A percentile compares a stretch with the other conserved stretches of the same genome.
These are phyloP conservation scores for Cicer yamashitae DNA, from an alignment of 306 rosid genomes.

Conservation along the genomic window DNA sequence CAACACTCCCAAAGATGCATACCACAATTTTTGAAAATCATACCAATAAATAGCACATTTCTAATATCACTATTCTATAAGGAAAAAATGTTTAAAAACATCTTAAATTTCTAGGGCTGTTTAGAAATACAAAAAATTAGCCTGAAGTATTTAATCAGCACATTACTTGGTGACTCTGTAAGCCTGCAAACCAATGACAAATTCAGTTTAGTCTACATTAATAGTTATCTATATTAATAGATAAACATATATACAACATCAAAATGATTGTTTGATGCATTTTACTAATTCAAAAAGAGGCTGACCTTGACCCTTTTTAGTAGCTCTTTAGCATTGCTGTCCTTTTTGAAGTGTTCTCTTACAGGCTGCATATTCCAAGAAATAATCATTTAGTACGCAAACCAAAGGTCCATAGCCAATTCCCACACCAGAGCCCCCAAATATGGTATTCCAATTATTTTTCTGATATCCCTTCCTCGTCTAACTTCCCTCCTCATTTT, in stretches of 20 bases:
- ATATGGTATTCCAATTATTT: not conserved
- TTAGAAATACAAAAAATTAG: slow-evolving; percentile 29
- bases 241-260: not conserved
- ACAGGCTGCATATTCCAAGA: slow-evolving; percentile 67
- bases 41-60: not conserved
- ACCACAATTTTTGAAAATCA: slow-evolving; percentile 3
- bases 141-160: not conserved
- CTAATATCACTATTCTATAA: slow-evolving; percentile 5
- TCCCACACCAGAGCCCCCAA: not conserved
- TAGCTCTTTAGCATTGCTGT: slow-evolving; percentile 71
- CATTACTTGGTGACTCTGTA: slow-evolving; percentile 54
- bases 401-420: not conserved
- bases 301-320: slow-evolving; percentile 77
- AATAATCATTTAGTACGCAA: slow-evolving; percentile 28
- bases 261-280: not conserved
- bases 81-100: not conserved
- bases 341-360: slow-evolving; percentile 72
- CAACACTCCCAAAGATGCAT: slow-evolving; percentile 8
- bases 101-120: not conserved
- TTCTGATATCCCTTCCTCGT: not conserved
- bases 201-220: slow-evolving; percentile 15
- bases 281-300: slow-evolving; percentile 14
- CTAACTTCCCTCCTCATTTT: not conserved
- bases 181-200: slow-evolving; percentile 43
- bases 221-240: too few species aligned